Conservation (phyloP, 176 grass and related monocot species). For the Bonia amplexicaulis region DNA sequence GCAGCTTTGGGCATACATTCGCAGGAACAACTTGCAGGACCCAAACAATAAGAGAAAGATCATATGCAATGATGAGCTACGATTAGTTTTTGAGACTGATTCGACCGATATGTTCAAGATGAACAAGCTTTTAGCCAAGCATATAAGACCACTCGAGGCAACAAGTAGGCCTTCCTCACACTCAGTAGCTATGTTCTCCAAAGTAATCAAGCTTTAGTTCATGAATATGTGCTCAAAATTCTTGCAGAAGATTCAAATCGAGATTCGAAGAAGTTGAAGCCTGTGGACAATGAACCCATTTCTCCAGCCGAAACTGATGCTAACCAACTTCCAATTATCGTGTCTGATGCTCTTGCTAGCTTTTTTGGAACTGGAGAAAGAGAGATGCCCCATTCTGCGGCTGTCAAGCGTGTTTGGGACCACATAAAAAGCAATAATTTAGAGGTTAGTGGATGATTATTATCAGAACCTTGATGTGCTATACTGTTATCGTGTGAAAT, state of each 20-base stretch:
- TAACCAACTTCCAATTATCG: slow-evolving; percentile 41
- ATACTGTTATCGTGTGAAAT: slow-evolving; percentile 5
- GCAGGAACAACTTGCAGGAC: slow-evolving; percentile 84
- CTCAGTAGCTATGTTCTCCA: neutral
- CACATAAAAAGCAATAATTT: slow-evolving; percentile 90
- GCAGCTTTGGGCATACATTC: slow-evolving; percentile 93
- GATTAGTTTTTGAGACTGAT: slow-evolving; percentile 88
- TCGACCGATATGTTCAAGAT: slow-evolving; percentile 95
- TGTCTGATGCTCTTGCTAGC: slow-evolving; percentile 75
- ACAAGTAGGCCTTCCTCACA: slow-evolving; percentile 39
- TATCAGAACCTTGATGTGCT: slow-evolving; percentile 8
- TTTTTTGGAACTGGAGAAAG: slow-evolving; percentile 86
- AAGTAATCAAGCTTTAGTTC: slow-evolving; percentile 2
- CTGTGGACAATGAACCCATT: slow-evolving; percentile 35
- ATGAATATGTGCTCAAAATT: slow-evolving; percentile 27
- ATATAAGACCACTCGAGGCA: slow-evolving; percentile 66
- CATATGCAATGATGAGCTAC: slow-evolving; percentile 88
- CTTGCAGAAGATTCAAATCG: slow-evolving; percentile 61
- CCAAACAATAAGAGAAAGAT: slow-evolving; percentile 96
- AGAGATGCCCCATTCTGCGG: slow-evolving; percentile 74
- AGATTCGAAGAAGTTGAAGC: slow-evolving; percentile 67
- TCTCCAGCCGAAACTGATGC: slow-evolving; percentile 39
- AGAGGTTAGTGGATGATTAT: slow-evolving; percentile 64
- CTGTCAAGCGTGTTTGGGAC: slow-evolving; percentile 80
- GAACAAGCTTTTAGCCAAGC: slow-evolving; percentile 87